A percentile compares a stretch with the other conserved stretches of the same genome.
phyloP scores from a whole-genome alignment of 2,329 filamentous ascomycete species.

The Chalara sp. region DNA sequence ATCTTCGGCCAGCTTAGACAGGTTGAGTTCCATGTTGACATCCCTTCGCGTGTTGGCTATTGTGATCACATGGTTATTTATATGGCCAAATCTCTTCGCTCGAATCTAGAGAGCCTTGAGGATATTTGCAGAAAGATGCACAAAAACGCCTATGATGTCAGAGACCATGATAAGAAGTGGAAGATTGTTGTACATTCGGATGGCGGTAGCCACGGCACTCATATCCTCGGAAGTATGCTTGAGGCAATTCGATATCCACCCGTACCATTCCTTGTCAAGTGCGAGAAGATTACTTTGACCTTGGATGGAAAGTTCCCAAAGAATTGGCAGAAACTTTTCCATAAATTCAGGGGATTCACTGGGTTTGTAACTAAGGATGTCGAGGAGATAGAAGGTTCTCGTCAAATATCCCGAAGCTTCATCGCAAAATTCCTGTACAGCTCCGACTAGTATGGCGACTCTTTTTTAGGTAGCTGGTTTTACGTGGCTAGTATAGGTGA shows the following conservation, averaged over 20 bases:
- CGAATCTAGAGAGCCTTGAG: background rate
- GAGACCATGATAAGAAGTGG: background rate
- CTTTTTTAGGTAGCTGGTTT: no score
- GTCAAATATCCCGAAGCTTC: no score
- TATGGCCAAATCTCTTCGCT: constrained; percentile 3
- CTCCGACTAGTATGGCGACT: no score
- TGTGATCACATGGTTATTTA: background rate
- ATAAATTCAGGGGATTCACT: background rate
- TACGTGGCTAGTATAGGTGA: no score
- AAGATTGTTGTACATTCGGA: background rate
- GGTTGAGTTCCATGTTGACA: background rate
- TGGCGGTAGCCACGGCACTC: background rate
- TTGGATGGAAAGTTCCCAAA: background rate
- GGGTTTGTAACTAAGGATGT: background rate
- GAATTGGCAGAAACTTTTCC: background rate
- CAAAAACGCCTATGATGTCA: background rate
- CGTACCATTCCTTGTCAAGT: background rate
- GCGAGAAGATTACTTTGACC: background rate
- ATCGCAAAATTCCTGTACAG: no score
- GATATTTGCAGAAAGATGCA: background rate
- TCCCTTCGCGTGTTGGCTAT: background rate
- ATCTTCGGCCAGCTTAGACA: background rate
- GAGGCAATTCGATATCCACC: constrained; percentile 1
- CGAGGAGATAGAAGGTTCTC: background rate
- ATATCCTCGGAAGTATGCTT: background rate